These are phyloP conservation scores for Trypanosoma boissoni DNA, from an alignment of 208 protist genomes.

Conservation along the genomic window DNA sequence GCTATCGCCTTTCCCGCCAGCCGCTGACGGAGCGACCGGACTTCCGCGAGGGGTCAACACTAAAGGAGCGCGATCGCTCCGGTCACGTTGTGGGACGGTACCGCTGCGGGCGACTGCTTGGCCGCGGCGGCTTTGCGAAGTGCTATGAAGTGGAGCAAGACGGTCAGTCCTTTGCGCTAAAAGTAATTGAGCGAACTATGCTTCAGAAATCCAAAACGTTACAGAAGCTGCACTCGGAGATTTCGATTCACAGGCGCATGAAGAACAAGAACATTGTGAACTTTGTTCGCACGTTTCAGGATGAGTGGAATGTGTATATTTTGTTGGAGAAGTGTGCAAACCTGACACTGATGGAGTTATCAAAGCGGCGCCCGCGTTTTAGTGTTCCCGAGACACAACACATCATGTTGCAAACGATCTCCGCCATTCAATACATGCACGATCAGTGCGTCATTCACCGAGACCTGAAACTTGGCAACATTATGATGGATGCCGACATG, in stretches of 20 bases:
- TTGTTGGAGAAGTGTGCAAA: constrained; percentile 97
- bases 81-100: constrained; percentile 50
- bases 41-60: constrained; percentile 24
- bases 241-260: constrained; percentile 96
- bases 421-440: constrained; percentile 95
- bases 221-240: constrained; percentile 96
- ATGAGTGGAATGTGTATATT: constrained; percentile 97
- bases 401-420: constrained; percentile 93
- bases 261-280: constrained; percentile 96
- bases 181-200: constrained; percentile 91
- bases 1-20: constrained; percentile 1
- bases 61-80: constrained; percentile 20
- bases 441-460: constrained; percentile 94
- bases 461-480: constrained; percentile 96
- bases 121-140: constrained; percentile 96
- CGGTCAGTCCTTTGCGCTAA: constrained; percentile 88
- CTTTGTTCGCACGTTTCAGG: constrained; percentile 97
- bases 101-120: constrained; percentile 59
- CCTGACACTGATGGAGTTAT: constrained; percentile 96
- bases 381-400: constrained; percentile 93
- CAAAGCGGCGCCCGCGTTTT: constrained; percentile 87
- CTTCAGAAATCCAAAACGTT: constrained; percentile 93
- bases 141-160: constrained; percentile 93
- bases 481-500: constrained; percentile 90
- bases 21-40: constrained; percentile 19